These are phyloP conservation scores for Helenozyma baotianmanensis DNA, from an alignment of 805 yeast genomes.

Conservation along the genomic window DNA sequence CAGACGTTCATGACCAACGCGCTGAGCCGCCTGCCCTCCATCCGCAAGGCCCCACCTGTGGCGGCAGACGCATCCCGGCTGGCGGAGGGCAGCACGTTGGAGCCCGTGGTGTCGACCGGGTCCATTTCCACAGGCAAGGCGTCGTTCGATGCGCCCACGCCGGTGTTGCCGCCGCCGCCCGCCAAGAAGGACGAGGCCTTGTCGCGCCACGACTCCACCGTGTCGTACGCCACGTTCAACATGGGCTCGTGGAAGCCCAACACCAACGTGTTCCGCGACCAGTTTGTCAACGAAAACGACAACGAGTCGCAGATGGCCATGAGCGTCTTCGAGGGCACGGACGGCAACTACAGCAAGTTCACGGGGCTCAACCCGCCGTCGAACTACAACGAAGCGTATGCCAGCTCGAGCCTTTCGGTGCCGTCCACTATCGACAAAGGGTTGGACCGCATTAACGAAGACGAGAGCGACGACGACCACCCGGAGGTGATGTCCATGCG, in stretches of 20 bases:
- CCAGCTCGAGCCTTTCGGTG: slow-evolving; percentile 23
- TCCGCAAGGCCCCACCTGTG: slow-evolving; percentile 32
- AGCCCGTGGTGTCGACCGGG: slow-evolving; percentile 24
- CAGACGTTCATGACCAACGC: slow-evolving; percentile 8
- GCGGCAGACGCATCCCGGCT: neutral
- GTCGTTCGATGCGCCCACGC: slow-evolving; percentile 14
- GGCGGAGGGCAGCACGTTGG: slow-evolving; percentile 7
- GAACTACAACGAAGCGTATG: slow-evolving; percentile 13
- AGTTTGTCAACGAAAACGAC: slow-evolving; percentile 42
- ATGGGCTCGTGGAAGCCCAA: slow-evolving; percentile 60
- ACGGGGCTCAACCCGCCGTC: slow-evolving; percentile 24
- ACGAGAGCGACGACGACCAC: slow-evolving; percentile 23
- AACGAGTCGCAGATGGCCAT: slow-evolving; percentile 27
- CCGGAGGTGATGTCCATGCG: slow-evolving; percentile 8
- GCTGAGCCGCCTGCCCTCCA: slow-evolving; percentile 16
- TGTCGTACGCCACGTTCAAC: slow-evolving; percentile 30
- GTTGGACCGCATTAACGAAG: slow-evolving; percentile 31
- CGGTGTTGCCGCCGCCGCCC: neutral
- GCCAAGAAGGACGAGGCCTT: slow-evolving; percentile 8
- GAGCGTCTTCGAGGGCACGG: slow-evolving; percentile 13
- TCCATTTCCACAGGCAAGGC: slow-evolving; percentile 27
- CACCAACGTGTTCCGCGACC: slow-evolving; percentile 45
- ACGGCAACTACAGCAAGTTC: slow-evolving; percentile 29
- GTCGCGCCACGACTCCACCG: slow-evolving; percentile 30
- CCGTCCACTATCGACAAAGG: slow-evolving; percentile 38